phyloP scores from a whole-genome alignment of 2,329 filamentous ascomycete species.

The Calonectria leucothoes region DNA sequence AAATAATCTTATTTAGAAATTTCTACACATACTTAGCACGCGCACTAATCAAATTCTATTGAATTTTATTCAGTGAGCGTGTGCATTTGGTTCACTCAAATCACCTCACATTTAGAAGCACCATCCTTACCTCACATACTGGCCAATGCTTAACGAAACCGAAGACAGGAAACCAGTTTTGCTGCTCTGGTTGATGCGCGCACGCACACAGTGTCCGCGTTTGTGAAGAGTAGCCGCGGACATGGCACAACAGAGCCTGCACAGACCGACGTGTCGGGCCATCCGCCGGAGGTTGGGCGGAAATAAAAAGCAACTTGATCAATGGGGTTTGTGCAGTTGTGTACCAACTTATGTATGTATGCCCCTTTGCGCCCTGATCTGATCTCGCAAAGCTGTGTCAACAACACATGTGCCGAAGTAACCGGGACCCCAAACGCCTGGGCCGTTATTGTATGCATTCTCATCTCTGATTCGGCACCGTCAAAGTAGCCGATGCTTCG shows the following conservation, averaged over 20 bases:
- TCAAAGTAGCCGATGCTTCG: not conserved
- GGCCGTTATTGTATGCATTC: slow-evolving; percentile 28
- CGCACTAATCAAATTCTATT: not conserved
- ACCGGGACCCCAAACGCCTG: slow-evolving; percentile 40
- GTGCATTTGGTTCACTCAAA: not conserved
- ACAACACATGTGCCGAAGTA: slow-evolving; percentile 33
- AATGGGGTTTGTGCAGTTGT: slow-evolving; percentile 3
- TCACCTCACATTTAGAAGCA: not conserved
- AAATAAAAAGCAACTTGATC: slow-evolving; percentile 12
- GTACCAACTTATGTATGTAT: slow-evolving; percentile 16
- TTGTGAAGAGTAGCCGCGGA: not conserved
- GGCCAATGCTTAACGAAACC: not conserved
- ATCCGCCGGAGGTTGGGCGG: not conserved
- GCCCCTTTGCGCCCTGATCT: slow-evolving; percentile 32
- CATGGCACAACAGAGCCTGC: not conserved
- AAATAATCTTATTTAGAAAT: not conserved
- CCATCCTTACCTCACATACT: not conserved
- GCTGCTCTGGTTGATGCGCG: not conserved
- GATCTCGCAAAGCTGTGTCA: slow-evolving; percentile 27
- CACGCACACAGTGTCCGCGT: not conserved
- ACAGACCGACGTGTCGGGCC: not conserved
- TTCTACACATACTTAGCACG: not conserved
- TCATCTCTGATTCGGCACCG: slow-evolving; percentile 21
- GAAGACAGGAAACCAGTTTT: not conserved
- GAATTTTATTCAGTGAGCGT: not conserved